Evolutionary conservation across 2,329 filamentous ascomycete species (phyloP), one percentile per base, ranked within the genome.

Genomic region (Chalaropsis thielavioides): DNA sequence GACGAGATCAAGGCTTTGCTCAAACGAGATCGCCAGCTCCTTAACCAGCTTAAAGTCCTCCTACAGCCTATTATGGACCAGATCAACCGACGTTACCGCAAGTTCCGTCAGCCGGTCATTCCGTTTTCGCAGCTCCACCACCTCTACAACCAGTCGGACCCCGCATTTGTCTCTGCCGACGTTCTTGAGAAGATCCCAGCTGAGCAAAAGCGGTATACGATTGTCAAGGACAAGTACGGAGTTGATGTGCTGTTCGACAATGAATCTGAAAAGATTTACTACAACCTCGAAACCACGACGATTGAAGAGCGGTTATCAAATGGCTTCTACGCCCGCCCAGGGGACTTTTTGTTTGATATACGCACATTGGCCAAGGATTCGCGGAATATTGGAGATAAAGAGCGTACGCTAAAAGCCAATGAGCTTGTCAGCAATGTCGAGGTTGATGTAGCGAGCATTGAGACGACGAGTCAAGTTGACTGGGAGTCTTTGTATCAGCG

Each of bases 231-330:
- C 73, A 85, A 86, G 68, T 83, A 94, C 68, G 92, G 88, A 8
- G 84, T 88, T 11, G 80, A 84, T 49, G 91, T 92, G 17, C 78
- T 99, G 56, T 79, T 84, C 46, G 89, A 97, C 69, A 85, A 83
- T 4, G 81, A 81, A 1, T 89, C 85, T 1, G 85, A 85, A 66
- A 96, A 94, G 73, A 94, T 92, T 74, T 97, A 87, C 74, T 97
- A 96, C 78, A 99, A 99, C 70, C 79, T 99, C 58, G 92, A 97
- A 72, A 89, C 92, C 11, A 87, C 87, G 2, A 92, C 88, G 0
- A 96, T 99, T 63, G 94, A 99, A 76, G 91, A 96, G 73, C 86
- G 94, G n/a, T 79, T 99, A 41, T 95, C 91, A 3, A 97, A 99
- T 73, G 94, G 94, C 4, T 99, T 90, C 75, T 99, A 99, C 75